These are phyloP conservation scores for Coemansia sp. DNA, from an alignment of 192 early-diverging fungal species.

Conservation along the genomic window DNA sequence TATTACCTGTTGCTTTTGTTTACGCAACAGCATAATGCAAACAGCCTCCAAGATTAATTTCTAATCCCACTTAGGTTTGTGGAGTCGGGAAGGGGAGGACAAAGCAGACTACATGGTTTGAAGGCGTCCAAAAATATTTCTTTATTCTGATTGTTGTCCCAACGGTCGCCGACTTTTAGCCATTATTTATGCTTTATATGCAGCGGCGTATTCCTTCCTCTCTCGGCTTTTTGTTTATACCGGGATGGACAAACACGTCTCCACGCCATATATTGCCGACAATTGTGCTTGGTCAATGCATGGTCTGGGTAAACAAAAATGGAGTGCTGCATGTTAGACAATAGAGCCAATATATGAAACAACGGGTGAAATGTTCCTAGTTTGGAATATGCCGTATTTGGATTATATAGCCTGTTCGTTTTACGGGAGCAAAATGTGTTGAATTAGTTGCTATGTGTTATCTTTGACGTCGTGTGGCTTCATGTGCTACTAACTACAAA, in stretches of 20 bases:
- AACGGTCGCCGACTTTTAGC: neutral
- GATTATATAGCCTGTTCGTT: neutral
- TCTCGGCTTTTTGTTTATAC: neutral
- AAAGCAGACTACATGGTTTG: neutral
- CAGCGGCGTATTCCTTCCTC: neutral
- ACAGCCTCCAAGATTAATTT: neutral
- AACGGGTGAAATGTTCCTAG: neutral
- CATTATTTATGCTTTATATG: neutral
- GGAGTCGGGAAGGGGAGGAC: conserved; percentile 23
- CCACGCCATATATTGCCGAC: neutral
- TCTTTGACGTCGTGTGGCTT: neutral
- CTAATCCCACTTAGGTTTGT: conserved; percentile 27
- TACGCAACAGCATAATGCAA: neutral
- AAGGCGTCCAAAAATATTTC: neutral
- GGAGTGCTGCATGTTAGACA: neutral
- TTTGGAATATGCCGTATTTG: neutral
- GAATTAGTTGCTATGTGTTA: neutral
- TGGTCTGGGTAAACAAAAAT: conserved; percentile 6
- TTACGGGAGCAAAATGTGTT: neutral
- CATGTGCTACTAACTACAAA: neutral
- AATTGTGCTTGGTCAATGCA: neutral
- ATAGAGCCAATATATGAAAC: neutral
- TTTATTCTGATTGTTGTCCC: neutral
- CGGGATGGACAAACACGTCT: neutral
- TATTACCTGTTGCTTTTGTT: neutral